phyloP scores from a whole-genome alignment of 2,329 filamentous ascomycete species.

The Lachnellula occidentalis region DNA sequence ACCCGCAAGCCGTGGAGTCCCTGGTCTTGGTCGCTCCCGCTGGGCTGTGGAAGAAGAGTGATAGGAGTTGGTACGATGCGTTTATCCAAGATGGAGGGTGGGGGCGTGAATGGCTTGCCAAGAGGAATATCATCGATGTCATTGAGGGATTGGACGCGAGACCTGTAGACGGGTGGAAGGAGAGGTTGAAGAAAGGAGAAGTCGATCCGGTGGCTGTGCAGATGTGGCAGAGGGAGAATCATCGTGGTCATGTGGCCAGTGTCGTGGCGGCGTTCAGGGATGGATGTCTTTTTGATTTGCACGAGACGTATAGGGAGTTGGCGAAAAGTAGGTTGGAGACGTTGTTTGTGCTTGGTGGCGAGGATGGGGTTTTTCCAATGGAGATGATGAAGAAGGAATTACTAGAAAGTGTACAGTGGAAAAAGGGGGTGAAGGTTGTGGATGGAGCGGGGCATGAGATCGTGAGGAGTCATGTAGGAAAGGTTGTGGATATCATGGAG shows the following conservation, averaged over 20 bases:
- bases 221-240: slow-evolving; percentile 34
- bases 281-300: neutral
- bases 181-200: slow-evolving; percentile 36
- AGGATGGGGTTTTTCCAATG: neutral
- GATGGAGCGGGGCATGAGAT: neutral
- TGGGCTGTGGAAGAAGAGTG: slow-evolving; percentile 33
- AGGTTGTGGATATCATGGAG: neutral
- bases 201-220: slow-evolving; percentile 43
- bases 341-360: neutral
- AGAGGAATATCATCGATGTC: slow-evolving; percentile 18
- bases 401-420: neutral
- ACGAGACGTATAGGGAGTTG: neutral
- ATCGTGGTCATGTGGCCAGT: neutral
- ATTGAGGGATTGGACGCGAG: slow-evolving; percentile 33
- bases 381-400: neutral
- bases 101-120: slow-evolving; percentile 9
- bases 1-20: slow-evolving; percentile 29
- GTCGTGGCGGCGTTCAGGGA: neutral
- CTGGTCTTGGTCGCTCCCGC: slow-evolving; percentile 43
- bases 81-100: slow-evolving; percentile 8
- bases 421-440: neutral
- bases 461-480: neutral
- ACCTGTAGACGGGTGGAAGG: slow-evolving; percentile 36
- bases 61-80: slow-evolving; percentile 11
- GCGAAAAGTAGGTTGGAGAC: neutral